Base-by-base conservation (phyloP, 441 rosid species). In the Aleurites moluccanus region DNA sequence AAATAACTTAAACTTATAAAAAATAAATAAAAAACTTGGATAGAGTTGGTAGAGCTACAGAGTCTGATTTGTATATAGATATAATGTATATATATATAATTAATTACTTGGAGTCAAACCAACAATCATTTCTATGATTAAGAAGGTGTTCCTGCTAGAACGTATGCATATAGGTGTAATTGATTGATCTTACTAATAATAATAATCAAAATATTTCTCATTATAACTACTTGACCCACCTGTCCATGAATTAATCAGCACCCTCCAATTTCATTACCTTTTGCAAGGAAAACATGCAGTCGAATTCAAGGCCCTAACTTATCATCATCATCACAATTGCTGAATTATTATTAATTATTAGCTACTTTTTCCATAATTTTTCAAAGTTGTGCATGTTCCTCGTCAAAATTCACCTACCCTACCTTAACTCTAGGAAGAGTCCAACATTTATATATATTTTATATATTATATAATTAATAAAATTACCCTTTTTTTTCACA, bases 191-290 rank as follows among this genome's bases (percentile, higher is more conserved):
- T 64, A 21, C 8, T 72, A 66, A 64, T 21, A 49, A 8, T 63
- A 30, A 73, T 11, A 14, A 64, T 40, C 44, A 61, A 27, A 28
- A 44, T 35, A 10, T 35, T 56, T 21, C 13, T 53, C 35, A 52
- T 33, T 21, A 20, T 69, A 62, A 63, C 23, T 14, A 47, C 40
- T 73, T 55, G 76, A 50, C 69, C 76, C 76, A 73, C 70, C 16
- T 62, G n/a, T n/a, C n/a, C n/a, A n/a, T n/a, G n/a, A 61, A 72
- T 60, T 52, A 53, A 47, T 28, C 59, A 28, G 67, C 10, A 55
- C 73, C 69, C 15, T 27, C 10, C 30, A 60, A 27, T 60, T 28
- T 27, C n/a, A 60, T 28, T 4, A 55, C 73, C n/a, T 8, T n/a
- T 52, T 73, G 59, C 69, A 30, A 30, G 60, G 69, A 49, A 60